These are phyloP conservation scores for Cyberlindnera xylosilytica DNA, from an alignment of 805 yeast genomes.

Conservation along the genomic window DNA sequence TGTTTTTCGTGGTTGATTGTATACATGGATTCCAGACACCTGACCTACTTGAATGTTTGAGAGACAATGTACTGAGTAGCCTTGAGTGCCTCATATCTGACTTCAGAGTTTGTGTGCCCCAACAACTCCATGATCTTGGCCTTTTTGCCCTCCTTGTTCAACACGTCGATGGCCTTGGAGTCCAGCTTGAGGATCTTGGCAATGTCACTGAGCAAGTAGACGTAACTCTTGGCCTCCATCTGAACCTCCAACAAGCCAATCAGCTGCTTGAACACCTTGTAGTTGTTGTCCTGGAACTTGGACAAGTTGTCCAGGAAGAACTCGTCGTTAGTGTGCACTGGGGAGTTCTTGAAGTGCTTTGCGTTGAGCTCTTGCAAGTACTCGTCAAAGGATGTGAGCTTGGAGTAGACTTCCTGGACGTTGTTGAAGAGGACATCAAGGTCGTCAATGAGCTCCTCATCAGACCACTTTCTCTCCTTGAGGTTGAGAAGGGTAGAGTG, in stretches of 20 bases:
- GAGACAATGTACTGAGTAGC: constrained; percentile 94
- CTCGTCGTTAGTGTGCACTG: constrained; percentile 83
- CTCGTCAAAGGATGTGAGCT: constrained; percentile 89
- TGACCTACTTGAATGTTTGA: constrained; percentile 63
- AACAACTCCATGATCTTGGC: constrained; percentile 80
- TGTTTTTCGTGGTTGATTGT: too few relatives aligned
- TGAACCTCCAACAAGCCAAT: constrained; percentile 46
- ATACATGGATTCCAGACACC: too few relatives aligned
- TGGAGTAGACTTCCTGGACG: constrained; percentile 70
- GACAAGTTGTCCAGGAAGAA: constrained; percentile 86
- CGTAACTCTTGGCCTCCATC: constrained; percentile 37
- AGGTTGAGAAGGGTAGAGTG: constrained; percentile 63
- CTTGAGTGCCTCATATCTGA: constrained; percentile 91
- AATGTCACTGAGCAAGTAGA: constrained; percentile 68
- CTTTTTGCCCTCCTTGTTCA: constrained; percentile 62
- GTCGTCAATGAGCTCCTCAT: constrained; percentile 82
- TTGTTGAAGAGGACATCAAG: constrained; percentile 53
- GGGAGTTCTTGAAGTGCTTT: constrained; percentile 79
- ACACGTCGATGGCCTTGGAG: constrained; percentile 56
- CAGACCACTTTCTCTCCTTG: constrained; percentile 89
- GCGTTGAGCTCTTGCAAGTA: constrained; percentile 81
- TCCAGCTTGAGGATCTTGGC: constrained; percentile 56
- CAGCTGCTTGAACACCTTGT: constrained; percentile 65
- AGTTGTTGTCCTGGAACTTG: constrained; percentile 74
- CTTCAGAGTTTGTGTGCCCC: constrained; percentile 77